Evolutionary conservation across 2,329 filamentous ascomycete species (phyloP), one percentile per base, ranked within the genome.

Genomic region (Sordariomycetes sp.): DNA sequence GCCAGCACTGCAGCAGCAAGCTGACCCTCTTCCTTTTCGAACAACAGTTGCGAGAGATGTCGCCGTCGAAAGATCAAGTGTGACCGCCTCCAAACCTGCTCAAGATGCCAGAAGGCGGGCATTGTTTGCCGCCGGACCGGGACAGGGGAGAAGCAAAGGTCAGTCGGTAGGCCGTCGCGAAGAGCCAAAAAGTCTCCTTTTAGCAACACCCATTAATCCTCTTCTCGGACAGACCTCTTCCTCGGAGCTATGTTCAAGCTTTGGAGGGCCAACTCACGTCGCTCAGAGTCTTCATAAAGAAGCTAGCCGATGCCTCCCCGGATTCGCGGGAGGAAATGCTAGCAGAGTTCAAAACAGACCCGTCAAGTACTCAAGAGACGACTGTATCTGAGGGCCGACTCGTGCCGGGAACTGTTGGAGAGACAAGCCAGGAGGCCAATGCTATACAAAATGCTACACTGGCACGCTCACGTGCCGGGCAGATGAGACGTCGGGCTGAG

Each of bases 61-160:
- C 57, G 62, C 34, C 54, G 57, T 23, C 54, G 61, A 36, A 65
- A 72, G 58, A 64, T 73, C 24, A 73, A 70, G 54, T 74, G 70
- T 46, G 64, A 72, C 45, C 63, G 68, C 4, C 59, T 59, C 30
- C 50, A 59, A 11, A 70, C 70, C 10, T 74, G 70, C 43, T 61
- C 59, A 21, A 64, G 63, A 39, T 74, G 70, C 42, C 46, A 53
- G 43, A 59, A 62, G 42, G 57, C 58, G 6, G 52, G 54, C 15
- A 55, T 52, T 8, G 55, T 62, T 29, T 65, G 61, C 39, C 49
- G 55, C n/a, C 49, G 58, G 16, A 56, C 51, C 21, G 58, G 59
- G 14, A 57, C 51, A 6, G 60, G 61, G 6, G 61, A 64, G 42
- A 64, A 63, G 43, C 57, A 62, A 41, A 51, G 62, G 58, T 63